Evolutionary conservation across 495 filamentous ascomycete genomes (phyloP), one percentile per base, ranked within the genome.

Genomic region (Podospora pseudoanserina): DNA sequence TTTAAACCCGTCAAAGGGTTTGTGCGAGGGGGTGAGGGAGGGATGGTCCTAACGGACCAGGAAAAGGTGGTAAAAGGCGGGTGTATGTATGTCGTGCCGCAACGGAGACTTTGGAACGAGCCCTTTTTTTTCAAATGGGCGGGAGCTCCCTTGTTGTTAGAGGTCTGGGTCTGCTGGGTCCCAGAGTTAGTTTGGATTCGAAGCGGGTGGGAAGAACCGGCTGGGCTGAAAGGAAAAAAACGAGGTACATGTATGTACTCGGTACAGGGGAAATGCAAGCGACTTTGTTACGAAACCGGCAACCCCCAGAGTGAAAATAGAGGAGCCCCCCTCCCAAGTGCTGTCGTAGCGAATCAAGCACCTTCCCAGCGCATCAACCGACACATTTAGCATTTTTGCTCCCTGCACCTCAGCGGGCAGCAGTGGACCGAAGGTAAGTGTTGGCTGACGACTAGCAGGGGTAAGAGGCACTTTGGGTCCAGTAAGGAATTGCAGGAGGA

Each of bases 141-240:
- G 76, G 74, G 76, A 74, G 72, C 71, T 77, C 74, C 74, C 71
- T 78, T 74, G 65, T 69, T 72, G 65, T 72, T 73, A 69, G 70
- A 66, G 69, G 32, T 63, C 32, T 63, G 61, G 61, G 61, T 63
- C 61, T 28, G 68, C 68, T 73, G 66, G 73, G 67, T 72, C 69
- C 70, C 61, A 60, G 69, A 66, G 64, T 73, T 73, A 75, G 71
- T 60, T 70, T 73, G 71, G 64, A 63, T 34, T 67, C 57, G 67
- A 72, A 70, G 68, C 67, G 65, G 70, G 64, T 39, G 54, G 65
- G 64, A 28, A 67, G 58, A 26, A 58, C 55, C 55, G n/a, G 55
- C 55, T 23, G 55, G 55, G 55, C n/a, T 58, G 65, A 65, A 64
- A 64, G 39, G 63, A 32, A 60, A 69, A 73, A 67, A 66, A 23